phyloP scores from a whole-genome alignment of 768 basidiomycete genomes.

The Termitomyces eurrhizus region DNA sequence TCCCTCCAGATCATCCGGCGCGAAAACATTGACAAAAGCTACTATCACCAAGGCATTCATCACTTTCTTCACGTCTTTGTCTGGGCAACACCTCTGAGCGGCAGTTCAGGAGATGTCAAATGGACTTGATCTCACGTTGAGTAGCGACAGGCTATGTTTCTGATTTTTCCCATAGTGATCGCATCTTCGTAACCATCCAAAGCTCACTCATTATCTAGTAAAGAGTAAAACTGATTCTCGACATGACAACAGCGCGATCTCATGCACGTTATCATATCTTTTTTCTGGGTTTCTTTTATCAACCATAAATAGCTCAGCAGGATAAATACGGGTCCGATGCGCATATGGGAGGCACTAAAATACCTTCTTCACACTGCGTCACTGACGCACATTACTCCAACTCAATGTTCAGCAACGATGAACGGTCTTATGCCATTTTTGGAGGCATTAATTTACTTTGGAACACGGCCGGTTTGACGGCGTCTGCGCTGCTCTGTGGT shows the following conservation, averaged over 20 bases:
- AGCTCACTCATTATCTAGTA: background rate
- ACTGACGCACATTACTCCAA: background rate
- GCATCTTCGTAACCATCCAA: background rate
- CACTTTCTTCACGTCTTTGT: background rate
- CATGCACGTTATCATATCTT: background rate
- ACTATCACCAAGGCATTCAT: background rate
- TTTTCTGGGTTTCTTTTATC: background rate
- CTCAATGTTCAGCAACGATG: background rate
- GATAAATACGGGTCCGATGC: background rate
- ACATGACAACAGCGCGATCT: background rate
- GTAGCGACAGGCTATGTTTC: background rate
- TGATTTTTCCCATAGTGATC: background rate
- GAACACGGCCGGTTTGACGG: background rate
- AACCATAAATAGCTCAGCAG: background rate
- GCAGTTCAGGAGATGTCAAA: background rate
- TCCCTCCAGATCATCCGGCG: background rate
- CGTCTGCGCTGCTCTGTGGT: background rate
- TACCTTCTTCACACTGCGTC: background rate
- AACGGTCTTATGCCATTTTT: background rate
- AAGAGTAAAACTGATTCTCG: background rate
- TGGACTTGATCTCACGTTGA: too few species aligned
- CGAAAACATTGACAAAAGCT: background rate
- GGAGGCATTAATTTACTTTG: background rate
- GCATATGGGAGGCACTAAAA: background rate
- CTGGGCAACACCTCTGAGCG: background rate